These are phyloP conservation scores for Salix koriyanagi DNA, from an alignment of 345 rosid species.

Conservation along the genomic window DNA sequence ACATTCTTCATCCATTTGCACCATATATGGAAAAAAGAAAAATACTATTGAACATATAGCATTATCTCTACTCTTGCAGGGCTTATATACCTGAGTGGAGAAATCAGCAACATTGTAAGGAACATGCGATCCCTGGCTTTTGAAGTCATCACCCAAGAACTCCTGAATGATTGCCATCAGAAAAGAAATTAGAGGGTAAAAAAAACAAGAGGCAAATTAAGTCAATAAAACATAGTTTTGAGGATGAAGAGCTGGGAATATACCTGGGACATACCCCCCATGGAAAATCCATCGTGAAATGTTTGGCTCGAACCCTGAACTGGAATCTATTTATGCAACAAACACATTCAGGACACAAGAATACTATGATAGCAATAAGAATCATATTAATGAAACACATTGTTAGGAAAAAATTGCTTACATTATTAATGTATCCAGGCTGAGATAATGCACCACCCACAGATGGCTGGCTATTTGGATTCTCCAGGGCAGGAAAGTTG, in stretches of 20 bases:
- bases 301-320: constrained; percentile 86
- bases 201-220: not conserved
- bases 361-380: not conserved
- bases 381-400: not conserved
- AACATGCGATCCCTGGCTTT: constrained; percentile 97
- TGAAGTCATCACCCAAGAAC: constrained; percentile 91
- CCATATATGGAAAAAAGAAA: not conserved
- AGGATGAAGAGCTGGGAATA: not conserved
- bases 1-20: not conserved
- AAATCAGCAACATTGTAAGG: constrained; percentile 85
- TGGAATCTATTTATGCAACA: constrained; percentile 41
- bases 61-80: not conserved
- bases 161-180: constrained; percentile 46
- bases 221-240: not conserved
- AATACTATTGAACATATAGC: not conserved
- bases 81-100: constrained; percentile 68
- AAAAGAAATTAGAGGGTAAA: constrained; percentile 6
- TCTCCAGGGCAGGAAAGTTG: constrained; percentile 70
- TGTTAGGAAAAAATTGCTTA: constrained; percentile 2
- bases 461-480: constrained; percentile 89
- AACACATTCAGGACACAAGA: constrained; percentile 6
- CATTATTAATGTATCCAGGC: constrained; percentile 87
- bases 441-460: constrained; percentile 88
- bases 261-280: constrained; percentile 99
- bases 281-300: constrained; percentile 92